Conservation (phyloP, 2,329 filamentous ascomycete genomes). For the Alternaria solani region DNA sequence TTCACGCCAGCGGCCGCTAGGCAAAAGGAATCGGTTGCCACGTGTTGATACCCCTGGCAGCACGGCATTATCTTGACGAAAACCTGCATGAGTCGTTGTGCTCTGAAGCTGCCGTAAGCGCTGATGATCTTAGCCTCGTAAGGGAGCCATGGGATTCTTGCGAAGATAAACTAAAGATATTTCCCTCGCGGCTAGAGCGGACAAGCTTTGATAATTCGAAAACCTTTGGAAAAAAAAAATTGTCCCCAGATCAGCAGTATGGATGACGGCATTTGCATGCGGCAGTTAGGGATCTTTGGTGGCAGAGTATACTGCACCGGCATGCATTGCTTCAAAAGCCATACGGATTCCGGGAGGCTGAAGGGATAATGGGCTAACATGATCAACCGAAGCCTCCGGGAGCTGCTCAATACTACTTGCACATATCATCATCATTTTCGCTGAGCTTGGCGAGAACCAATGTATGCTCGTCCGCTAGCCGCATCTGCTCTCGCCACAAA, state of each 20-base stretch:
- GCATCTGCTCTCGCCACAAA: conserved; percentile 9
- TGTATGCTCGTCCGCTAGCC: conserved; percentile 4
- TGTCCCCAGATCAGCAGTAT: conserved; percentile 20
- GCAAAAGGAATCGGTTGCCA: conserved; percentile 42
- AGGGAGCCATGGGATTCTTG: conserved; percentile 19
- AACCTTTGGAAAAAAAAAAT: conserved; percentile 1
- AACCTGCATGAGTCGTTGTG: conserved; percentile 40
- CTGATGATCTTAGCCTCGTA: conserved; percentile 32
- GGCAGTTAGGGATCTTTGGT: conserved; percentile 21
- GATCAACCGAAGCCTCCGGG: not conserved
- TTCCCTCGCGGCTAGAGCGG: conserved; percentile 22
- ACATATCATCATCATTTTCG: conserved; percentile 7
- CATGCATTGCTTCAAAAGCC: conserved; percentile 19
- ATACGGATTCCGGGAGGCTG: conserved; percentile 19
- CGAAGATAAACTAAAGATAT: conserved; percentile 20
- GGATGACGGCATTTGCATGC: conserved; percentile 25
- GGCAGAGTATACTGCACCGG: conserved; percentile 11
- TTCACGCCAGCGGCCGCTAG: conserved; percentile 46
- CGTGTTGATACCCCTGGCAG: conserved; percentile 38
- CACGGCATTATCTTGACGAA: conserved; percentile 37
- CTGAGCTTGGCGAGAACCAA: conserved; percentile 20
- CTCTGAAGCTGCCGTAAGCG: conserved; percentile 29
- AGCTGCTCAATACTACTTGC: not conserved
- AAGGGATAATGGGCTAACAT: not conserved
- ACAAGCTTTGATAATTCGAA: conserved; percentile 5